Percentiles rank a stretch among this genome's conserved stretches.
These are phyloP conservation scores for Volutella citrinella DNA, from an alignment of 2,329 filamentous ascomycete species.

Conservation along the genomic window DNA sequence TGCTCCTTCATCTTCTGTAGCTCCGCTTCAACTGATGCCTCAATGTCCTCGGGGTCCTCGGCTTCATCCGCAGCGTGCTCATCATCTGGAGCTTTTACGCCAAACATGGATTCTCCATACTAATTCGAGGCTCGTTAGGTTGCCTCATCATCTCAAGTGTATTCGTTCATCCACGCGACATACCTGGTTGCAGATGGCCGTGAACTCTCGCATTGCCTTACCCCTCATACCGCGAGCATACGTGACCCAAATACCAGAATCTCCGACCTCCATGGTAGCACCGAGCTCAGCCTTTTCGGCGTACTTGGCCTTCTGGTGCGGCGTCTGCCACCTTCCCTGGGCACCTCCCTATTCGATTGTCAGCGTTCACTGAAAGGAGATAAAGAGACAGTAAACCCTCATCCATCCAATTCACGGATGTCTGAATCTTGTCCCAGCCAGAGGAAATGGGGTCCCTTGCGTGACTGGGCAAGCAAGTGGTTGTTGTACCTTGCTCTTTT, in stretches of 20 bases:
- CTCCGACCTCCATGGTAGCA: conserved; percentile 59
- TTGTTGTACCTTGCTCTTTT: conserved; percentile 45
- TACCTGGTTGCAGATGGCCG: conserved; percentile 64
- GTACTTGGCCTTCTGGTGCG: conserved; percentile 53
- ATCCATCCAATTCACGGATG: no score
- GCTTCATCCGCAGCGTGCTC: conserved; percentile 30
- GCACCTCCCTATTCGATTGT: conserved; percentile 42
- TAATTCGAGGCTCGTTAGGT: no score
- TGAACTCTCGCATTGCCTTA: conserved; percentile 66
- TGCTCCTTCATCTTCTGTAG: conserved; percentile 57
- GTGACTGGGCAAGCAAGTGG: no score
- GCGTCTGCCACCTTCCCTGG: conserved; percentile 59
- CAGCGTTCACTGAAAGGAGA: no score
- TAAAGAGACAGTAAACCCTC: no score
- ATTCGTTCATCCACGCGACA: no score
- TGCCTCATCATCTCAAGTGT: no score
- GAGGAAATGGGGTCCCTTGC: no score
- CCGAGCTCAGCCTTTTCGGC: conserved; percentile 40
- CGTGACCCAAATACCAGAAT: conserved; percentile 75
- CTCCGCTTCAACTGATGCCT: conserved; percentile 69
- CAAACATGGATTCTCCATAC: conserved; percentile 64
- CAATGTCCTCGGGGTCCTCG: conserved; percentile 60
- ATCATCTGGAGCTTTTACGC: conserved; percentile 38
- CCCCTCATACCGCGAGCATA: conserved; percentile 70
- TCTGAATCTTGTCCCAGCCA: no score